Evolutionary conservation across 345 rosid species (phyloP), one percentile per base, ranked within the genome.

Genomic region (Fremontodendron californicum): DNA sequence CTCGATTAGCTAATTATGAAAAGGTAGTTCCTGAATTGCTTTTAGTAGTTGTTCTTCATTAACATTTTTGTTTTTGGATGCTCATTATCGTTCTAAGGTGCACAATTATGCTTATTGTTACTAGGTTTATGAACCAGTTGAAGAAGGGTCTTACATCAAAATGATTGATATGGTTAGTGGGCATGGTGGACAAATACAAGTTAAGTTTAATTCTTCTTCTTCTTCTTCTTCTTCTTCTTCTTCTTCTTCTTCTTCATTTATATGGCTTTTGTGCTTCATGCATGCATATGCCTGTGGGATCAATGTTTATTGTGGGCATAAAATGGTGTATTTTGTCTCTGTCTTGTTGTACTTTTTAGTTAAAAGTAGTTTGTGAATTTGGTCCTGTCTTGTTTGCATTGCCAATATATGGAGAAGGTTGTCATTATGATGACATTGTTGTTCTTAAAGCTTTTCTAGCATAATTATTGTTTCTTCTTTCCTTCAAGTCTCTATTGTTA

Each of bases 111-210:
- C 68, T 83, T 79, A 51, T 67, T 55, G 29, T 84, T 74, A 45
- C 85, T 76, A 96, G 99, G 97, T 91, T 73, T 96, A 96, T 86
- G 99, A 96, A 84, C 97, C 98, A 42, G 99, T 94, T 27, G 98
- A 96, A 80, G 99, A 96, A 88, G 98, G 99, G 66, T 96, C 98
- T 63, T 96, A 92, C 79, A 94, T 96, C 83, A 96, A 96, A 88
- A 96, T 94, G 99, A 96, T 96, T 81, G 99, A 96, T 87, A 94
- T 92, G 98, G 98, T 87, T 85, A 90, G 95, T 81, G 99, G 99
- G 39, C 83, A 91, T 80, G 97, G 94, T 78, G 99, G 99, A 78
- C 97, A 92, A 81, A 92, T 96, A 86, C 98, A 94, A 84, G 99
- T 92, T 81, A 58, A 87, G 76, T 66, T 71, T 23, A 16, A 55